Evolutionary conservation across 2,329 filamentous ascomycete species (phyloP), one percentile per base, ranked within the genome.

Genomic region (Diaporthe caulivora): DNA sequence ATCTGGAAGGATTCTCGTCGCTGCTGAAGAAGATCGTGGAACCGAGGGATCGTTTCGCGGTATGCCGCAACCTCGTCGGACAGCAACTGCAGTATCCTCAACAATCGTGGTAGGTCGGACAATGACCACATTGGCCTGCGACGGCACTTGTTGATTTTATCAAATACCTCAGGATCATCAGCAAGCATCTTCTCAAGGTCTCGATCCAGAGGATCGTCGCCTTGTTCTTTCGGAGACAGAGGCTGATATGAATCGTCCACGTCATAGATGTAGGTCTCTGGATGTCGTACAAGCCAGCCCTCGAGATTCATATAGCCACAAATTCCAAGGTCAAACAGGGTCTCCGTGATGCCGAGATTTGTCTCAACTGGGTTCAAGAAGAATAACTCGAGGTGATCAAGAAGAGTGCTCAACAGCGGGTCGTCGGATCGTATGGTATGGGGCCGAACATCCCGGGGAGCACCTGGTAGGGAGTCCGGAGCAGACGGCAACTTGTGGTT

Each of bases 321-420:
- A 0, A 94, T 91, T 15, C 94, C 94, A 53, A 99, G 86, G 76
- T 94, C 93, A 37, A 97, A 89, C 55, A 98, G 87, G 0, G 93
- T 90, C 78, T 97, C 94, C 0, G 96, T 98, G 1, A 98, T 87
- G 0, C 93, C 93, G 4, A 99, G 85, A 77, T 99, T 99, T 3
- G 94, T 95, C 78, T 98, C 95, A 3, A 98, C 92, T 3, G 95
- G 92, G 78, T 99, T 99, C 7, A 94, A 89, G 78, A 98, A 95
- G 79, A 98, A 99, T 0, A 88, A 92, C 57, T 92, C 89, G 15
- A 99, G 83, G 10, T 96, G 87, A 55, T 93, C 92, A 13, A 93
- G 84, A 2, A 94, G 85, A 11, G 93, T 90, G 80, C 89, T 90
- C 60, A 92, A 86, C 47, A 92, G 87, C 55, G 88, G 91, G 76